phyloP scores from a whole-genome alignment of 495 filamentous ascomycete genomes.

The Clavariopsis aquatica region DNA sequence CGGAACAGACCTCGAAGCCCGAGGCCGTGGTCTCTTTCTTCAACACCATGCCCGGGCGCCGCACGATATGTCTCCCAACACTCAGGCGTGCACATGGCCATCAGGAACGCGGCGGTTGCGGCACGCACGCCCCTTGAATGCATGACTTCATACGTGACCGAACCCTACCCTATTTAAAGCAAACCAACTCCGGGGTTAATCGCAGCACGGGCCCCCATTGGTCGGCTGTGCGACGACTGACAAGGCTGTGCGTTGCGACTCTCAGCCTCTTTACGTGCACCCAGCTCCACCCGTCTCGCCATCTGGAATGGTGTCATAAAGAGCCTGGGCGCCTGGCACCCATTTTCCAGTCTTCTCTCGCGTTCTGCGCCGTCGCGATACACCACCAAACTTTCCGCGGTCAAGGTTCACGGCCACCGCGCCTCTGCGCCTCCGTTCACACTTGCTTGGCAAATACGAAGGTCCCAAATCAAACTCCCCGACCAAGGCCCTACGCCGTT shows the following conservation, averaged over 20 bases:
- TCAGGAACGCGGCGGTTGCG: neutral
- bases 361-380: neutral
- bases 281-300: neutral
- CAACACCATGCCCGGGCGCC: no score
- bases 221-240: neutral
- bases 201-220: neutral
- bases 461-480: neutral
- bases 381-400: no score
- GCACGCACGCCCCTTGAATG: neutral
- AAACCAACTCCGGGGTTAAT: constrained; percentile 4
- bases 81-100: neutral
- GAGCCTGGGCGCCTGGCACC: neutral
- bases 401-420: no score
- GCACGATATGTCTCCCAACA: neutral
- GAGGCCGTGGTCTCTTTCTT: no score
- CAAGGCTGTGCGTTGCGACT: neutral
- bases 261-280: neutral
- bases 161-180: neutral
- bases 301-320: neutral
- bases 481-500: neutral
- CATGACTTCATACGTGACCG: neutral
- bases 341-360: neutral
- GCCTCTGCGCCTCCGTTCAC: no score
- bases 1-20: no score
- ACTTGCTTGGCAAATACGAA: no score